Evolutionary conservation across 169 alveolate species (phyloP), one percentile per base, ranked within the genome.

Genomic region (Cryptosporidium xiaoi): DNA sequence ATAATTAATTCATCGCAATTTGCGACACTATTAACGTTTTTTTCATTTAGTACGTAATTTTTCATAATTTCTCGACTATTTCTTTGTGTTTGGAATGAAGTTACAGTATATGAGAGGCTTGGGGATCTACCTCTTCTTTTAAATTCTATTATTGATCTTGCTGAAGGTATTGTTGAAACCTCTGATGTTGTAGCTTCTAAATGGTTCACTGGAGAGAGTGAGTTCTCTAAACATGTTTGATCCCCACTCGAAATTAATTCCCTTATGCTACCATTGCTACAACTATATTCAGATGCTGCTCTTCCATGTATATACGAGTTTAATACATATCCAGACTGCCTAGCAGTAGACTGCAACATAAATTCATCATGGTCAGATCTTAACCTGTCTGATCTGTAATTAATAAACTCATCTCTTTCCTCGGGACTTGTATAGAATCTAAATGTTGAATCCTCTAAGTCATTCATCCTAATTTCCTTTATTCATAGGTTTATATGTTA

Each of bases 221-320:
- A 77, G 3, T 66, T 24, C 13, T 60, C 69, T 24, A 60, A 60
- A 20, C 60, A 29, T 1, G 87, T 62, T 6, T 77, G 65, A 16
- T 62, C 71, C 10, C 71, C 71, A 44, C 71, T 62, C 33, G 87
- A 60, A 40, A 56, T 77, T 24, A 77, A 27, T 10, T 62, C 87
- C 4, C 48, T 53, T 29, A 77, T 56, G 18, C 87, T 77, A 1
- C 87, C 71, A 56, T 71, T 62, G 56, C 87, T 77, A 51, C 87
- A 77, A 46, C 87, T 77, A 46, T 77, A 77, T 77, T 77, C 87
- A 34, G 87, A 77, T n/a, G 87, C 71, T 18, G 87, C 87, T 77
- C 87, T 77, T 18, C 87, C 87, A 48, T 60, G 71, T 60, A 60
- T 77, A 60, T 62, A 77, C 2, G 69, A 56, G 27, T 77, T 77